These are phyloP conservation scores for Gossypium raimondii DNA, from an alignment of 345 rosid genomes.

Conservation along the genomic window DNA sequence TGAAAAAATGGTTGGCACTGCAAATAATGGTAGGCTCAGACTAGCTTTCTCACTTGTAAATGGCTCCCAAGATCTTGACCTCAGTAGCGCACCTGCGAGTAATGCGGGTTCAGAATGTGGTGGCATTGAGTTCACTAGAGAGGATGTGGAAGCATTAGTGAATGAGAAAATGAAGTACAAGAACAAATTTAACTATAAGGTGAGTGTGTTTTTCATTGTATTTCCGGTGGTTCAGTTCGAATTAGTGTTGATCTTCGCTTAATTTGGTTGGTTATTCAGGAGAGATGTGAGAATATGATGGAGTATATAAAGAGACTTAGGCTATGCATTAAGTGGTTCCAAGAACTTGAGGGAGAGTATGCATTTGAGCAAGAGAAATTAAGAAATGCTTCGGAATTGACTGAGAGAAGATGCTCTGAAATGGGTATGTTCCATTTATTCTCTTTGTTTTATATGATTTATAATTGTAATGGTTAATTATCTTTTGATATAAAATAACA, in stretches of 20 bases:
- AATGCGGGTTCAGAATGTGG: conserved; percentile 61
- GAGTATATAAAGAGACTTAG: conserved; percentile 87
- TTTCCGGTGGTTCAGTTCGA: conserved; percentile 11
- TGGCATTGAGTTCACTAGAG: conserved; percentile 56
- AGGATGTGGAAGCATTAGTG: conserved; percentile 58
- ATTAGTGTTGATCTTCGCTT: conserved; percentile 1
- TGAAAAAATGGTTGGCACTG: conserved; percentile 50
- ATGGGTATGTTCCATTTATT: conserved; percentile 47
- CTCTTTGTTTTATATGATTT: background rate
- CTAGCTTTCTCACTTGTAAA: conserved; percentile 44
- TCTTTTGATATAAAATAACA: conserved; percentile 9
- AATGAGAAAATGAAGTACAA: conserved; percentile 53
- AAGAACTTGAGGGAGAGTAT: conserved; percentile 80
- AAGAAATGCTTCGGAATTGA: conserved; percentile 55
- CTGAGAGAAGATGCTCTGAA: conserved; percentile 72
- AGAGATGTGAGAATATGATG: conserved; percentile 92
- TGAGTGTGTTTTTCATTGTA: conserved; percentile 16
- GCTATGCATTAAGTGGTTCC: conserved; percentile 96
- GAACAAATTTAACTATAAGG: conserved; percentile 87
- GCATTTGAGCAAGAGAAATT: conserved; percentile 81
- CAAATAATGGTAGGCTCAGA: conserved; percentile 47
- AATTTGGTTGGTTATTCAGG: conserved; percentile 44
- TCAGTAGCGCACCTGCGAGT: conserved; percentile 51
- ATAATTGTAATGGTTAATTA: background rate
- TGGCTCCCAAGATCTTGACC: conserved; percentile 55